phyloP scores from a whole-genome alignment of 495 filamentous ascomycete genomes.

The Amphirosellinia nigrospora region DNA sequence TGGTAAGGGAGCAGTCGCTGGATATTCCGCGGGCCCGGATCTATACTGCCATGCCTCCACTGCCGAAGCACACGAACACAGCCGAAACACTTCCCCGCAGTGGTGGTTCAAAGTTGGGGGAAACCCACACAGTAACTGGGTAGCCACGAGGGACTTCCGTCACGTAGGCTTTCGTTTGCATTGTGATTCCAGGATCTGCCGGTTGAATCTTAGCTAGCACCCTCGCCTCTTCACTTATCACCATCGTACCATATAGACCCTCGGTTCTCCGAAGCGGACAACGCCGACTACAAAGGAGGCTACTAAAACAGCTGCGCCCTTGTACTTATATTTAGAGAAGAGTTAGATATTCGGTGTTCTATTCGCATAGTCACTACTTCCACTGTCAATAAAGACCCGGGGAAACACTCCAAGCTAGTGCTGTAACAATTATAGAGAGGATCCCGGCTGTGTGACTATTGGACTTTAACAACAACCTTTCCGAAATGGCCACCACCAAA shows the following conservation, averaged over 20 bases:
- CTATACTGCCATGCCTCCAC: conserved; percentile 1
- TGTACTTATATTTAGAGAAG: neutral
- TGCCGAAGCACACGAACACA: conserved; percentile 11
- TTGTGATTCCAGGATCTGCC: neutral
- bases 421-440: neutral
- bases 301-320: neutral
- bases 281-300: neutral
- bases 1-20: neutral
- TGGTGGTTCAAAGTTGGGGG: conserved; percentile 12
- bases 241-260: neutral
- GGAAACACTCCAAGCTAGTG: neutral
- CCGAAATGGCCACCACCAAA: conserved; percentile 51
- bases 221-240: neutral
- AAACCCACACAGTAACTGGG: conserved; percentile 2
- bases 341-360: too few species aligned
- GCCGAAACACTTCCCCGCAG: conserved; percentile 24
- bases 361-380: neutral
- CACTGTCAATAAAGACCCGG: neutral
- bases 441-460: neutral
- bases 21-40: neutral
- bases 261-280: neutral
- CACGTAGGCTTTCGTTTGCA: neutral
- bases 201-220: conserved; percentile 5
- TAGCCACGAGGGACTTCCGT: neutral
- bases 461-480: conserved; percentile 52